Conservation (phyloP, 345 rosid species). For the Heritiera fomes region DNA sequence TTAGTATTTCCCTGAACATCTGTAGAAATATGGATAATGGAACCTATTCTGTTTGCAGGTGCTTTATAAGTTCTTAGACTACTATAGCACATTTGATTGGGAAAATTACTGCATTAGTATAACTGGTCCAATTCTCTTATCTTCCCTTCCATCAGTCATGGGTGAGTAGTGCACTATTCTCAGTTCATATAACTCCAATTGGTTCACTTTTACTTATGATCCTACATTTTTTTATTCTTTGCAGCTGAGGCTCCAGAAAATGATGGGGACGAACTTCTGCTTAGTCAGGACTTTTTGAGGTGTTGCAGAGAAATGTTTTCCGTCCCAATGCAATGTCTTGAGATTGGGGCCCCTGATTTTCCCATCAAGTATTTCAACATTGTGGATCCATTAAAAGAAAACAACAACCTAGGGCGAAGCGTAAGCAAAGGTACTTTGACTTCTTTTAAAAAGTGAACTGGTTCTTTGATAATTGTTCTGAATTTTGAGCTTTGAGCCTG, state of each 20-base stretch:
- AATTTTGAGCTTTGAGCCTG: background rate
- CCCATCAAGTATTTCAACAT: constrained; percentile 69
- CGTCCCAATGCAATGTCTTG: constrained; percentile 39
- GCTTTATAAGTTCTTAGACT: constrained; percentile 67
- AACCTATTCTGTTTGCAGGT: constrained; percentile 44
- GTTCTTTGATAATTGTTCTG: background rate
- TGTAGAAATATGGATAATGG: constrained; percentile 9
- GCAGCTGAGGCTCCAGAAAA: constrained; percentile 40
- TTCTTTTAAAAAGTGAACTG: constrained; percentile 10
- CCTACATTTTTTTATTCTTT: constrained; percentile 18
- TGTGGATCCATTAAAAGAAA: constrained; percentile 76
- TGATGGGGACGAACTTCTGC: constrained; percentile 45
- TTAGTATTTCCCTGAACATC: constrained; percentile 1
- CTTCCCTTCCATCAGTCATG: constrained; percentile 50
- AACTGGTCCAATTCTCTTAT: constrained; percentile 61
- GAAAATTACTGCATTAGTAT: constrained; percentile 56
- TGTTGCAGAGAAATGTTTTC: constrained; percentile 49
- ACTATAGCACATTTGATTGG: constrained; percentile 85
- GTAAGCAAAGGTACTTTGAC: constrained; percentile 67
- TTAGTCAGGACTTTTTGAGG: constrained; percentile 58
- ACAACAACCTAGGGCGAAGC: constrained; percentile 91
- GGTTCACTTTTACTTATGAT: background rate
- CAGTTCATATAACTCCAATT: background rate
- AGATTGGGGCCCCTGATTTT: constrained; percentile 44
- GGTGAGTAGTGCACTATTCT: constrained; percentile 46